A percentile compares a stretch with the other conserved stretches of the same genome.
Conservation (phyloP, 345 rosid genomes). For the Limnanthes douglasii region DNA sequence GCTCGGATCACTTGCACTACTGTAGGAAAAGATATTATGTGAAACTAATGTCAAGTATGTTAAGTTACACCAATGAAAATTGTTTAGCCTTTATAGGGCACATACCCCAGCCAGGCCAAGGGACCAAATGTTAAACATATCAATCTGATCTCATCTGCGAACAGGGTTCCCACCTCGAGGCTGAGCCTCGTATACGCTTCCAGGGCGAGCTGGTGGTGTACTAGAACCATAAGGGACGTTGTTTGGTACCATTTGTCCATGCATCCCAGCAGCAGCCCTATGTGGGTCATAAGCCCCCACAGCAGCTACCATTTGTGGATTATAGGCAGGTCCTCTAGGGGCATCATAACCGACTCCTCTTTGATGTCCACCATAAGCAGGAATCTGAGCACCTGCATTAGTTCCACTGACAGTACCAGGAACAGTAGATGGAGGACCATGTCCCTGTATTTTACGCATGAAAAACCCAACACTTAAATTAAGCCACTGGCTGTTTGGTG, state of each 20-base stretch:
- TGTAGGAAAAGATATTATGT: too few relatives aligned
- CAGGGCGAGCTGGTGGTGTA: constrained; percentile 40
- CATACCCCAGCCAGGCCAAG: too few relatives aligned
- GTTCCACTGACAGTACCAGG: constrained; percentile 17
- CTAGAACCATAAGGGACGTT: constrained; percentile 34
- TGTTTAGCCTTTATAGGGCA: too few relatives aligned
- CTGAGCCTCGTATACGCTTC: constrained; percentile 19
- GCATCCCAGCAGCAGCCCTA: constrained; percentile 22
- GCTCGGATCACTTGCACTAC: too few relatives aligned
- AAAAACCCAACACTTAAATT: too few relatives aligned
- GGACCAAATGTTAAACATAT: too few relatives aligned
- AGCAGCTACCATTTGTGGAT: constrained; percentile 16
- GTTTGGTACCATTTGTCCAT: constrained; percentile 23
- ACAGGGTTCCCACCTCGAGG: constrained; percentile 38
- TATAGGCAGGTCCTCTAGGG: constrained; percentile 21
- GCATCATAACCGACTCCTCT: constrained; percentile 29
- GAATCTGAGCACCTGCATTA: constrained; percentile 15
- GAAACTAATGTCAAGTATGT: too few relatives aligned
- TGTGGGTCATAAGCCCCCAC: constrained; percentile 22
- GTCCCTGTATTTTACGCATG: constrained; percentile 35
- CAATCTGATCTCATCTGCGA: constrained; percentile 51
- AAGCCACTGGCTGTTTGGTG: too few relatives aligned
- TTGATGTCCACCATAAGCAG: constrained; percentile 43
- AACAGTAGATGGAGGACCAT: constrained; percentile 17
- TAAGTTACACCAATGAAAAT: too few relatives aligned